Evolutionary conservation across 192 early-diverging fungal genomes (phyloP).

Genomic region (Mortierella alpina): DNA sequence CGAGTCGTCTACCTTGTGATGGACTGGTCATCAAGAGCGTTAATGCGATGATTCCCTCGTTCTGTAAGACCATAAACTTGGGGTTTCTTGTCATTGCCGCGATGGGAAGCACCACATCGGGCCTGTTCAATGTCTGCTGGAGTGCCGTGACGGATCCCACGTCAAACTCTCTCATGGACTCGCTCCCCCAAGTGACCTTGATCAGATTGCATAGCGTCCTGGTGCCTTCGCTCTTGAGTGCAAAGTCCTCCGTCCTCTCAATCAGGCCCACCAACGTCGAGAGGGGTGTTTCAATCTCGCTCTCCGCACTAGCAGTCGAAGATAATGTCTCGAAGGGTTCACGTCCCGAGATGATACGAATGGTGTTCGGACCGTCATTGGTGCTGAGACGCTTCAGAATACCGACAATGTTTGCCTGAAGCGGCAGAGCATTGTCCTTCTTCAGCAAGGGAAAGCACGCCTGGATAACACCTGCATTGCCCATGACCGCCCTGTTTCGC

Average conservation of each 20-base stretch:
- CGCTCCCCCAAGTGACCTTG: constrained; percentile 60
- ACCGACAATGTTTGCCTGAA: constrained; percentile 64
- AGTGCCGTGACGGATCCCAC: constrained; percentile 35
- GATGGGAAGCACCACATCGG: constrained; percentile 52
- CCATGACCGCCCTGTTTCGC: constrained; percentile 60
- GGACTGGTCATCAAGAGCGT: constrained; percentile 59
- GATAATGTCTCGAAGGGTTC: constrained; percentile 50
- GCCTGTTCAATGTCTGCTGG: constrained; percentile 51
- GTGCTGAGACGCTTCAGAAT: constrained; percentile 64
- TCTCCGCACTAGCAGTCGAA: constrained; percentile 19
- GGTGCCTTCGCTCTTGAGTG: constrained; percentile 65
- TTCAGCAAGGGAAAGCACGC: constrained; percentile 55
- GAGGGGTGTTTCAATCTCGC: constrained; percentile 39
- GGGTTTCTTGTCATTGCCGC: constrained; percentile 60
- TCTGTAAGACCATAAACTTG: constrained; percentile 65
- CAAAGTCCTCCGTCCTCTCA: constrained; percentile 60
- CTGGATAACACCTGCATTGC: constrained; percentile 60
- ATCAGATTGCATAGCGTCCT: constrained; percentile 63
- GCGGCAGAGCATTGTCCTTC: constrained; percentile 64
- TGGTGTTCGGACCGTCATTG: constrained; percentile 48
- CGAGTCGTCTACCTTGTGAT: constrained; percentile 26
- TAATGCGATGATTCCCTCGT: constrained; percentile 66
- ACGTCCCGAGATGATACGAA: constrained; percentile 42
- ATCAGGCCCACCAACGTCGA: constrained; percentile 54
- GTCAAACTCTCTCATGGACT: constrained; percentile 48